phyloP scores from a whole-genome alignment of 148 eudicot genomes.

The Pharnaceum exiguum region DNA sequence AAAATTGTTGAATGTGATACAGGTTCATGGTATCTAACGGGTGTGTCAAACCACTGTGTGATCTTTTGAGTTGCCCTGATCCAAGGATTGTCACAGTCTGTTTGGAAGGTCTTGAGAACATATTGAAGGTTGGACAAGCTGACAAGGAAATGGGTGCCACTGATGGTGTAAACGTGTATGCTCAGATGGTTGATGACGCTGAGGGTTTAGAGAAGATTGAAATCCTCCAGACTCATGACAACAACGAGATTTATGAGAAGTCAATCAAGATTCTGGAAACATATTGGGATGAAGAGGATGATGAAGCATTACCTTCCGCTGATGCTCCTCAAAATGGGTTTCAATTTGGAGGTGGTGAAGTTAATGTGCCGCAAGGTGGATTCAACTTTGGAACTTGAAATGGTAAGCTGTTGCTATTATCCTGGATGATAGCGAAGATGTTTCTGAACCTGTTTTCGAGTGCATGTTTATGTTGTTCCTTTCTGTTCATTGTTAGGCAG shows the following conservation, averaged over 20 bases:
- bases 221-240: slow-evolving; percentile 75
- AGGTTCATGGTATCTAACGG: slow-evolving; percentile 76
- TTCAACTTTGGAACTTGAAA: slow-evolving; percentile 77
- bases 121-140: slow-evolving; percentile 73
- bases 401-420: slow-evolving; percentile 20
- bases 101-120: slow-evolving; percentile 91
- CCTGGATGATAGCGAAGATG: not conserved
- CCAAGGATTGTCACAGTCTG: slow-evolving; percentile 82
- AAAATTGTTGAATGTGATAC: not conserved
- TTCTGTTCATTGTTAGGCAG: not conserved
- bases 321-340: slow-evolving; percentile 71
- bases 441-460: too few species aligned
- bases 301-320: slow-evolving; percentile 56
- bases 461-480: not conserved
- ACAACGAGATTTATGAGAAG: slow-evolving; percentile 87
- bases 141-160: slow-evolving; percentile 58
- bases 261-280: slow-evolving; percentile 77
- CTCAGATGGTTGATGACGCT: slow-evolving; percentile 78
- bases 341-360: slow-evolving; percentile 55
- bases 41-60: slow-evolving; percentile 81
- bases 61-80: slow-evolving; percentile 74
- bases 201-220: slow-evolving; percentile 89
- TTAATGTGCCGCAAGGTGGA: slow-evolving; percentile 71
- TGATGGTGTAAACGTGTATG: slow-evolving; percentile 58
- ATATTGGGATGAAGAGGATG: slow-evolving; percentile 84